Evolutionary conservation across 2,329 filamentous ascomycete species (phyloP).

Genomic region (Macroventuria anomochaeta): DNA sequence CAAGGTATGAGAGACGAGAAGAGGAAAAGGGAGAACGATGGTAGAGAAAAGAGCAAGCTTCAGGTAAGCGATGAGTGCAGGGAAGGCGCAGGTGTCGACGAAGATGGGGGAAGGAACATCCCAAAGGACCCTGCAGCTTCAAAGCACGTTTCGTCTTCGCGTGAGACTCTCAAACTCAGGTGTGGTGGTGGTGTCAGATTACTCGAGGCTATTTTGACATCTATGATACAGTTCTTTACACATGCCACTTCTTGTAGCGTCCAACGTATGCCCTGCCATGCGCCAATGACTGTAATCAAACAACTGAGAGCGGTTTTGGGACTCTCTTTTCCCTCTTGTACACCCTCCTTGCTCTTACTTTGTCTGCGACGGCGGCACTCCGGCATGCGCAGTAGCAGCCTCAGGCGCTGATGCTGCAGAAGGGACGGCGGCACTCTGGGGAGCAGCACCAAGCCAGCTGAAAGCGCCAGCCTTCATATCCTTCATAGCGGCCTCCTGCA

Average conservation of each 20-base stretch:
- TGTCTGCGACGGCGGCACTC: conserved; percentile 19
- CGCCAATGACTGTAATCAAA: conserved; percentile 2
- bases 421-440: conserved; percentile 20
- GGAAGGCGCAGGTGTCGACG: too few relatives aligned
- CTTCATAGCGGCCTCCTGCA: conserved; percentile 88
- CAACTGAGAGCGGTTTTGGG: neutral
- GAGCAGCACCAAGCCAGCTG: conserved; percentile 37
- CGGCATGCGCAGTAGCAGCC: conserved; percentile 24
- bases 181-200: neutral
- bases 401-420: conserved; percentile 26
- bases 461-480: conserved; percentile 72
- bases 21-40: too few relatives aligned
- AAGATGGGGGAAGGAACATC: too few relatives aligned
- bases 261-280: neutral
- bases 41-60: too few relatives aligned
- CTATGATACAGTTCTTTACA: conserved; percentile 16
- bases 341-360: conserved; percentile 10
- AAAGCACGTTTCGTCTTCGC: too few relatives aligned
- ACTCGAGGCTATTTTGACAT: conserved; percentile 4
- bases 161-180: too few relatives aligned
- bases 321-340: too few relatives aligned
- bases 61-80: too few relatives aligned
- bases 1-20: too few relatives aligned
- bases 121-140: too few relatives aligned
- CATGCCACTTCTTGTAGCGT: neutral